Evolutionary conservation across 2,329 filamentous ascomycete genomes (phyloP).

Genomic region (Dothiorella sarmentorum): DNA sequence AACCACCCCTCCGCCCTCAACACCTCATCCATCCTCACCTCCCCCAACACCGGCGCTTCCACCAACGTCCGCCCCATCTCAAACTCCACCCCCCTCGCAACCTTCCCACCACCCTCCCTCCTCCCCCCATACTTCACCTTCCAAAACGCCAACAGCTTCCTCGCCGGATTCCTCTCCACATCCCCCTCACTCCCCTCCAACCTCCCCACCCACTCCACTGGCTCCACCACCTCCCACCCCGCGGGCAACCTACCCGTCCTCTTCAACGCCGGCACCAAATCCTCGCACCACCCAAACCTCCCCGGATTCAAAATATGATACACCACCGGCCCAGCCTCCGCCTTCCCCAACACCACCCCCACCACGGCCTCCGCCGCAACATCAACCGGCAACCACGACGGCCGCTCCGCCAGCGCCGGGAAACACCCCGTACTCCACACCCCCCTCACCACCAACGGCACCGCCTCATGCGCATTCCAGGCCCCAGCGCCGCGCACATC

Average conservation of each 20-base stretch:
- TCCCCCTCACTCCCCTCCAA: slow-evolving; percentile 25
- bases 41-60: neutral
- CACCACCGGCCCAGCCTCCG: slow-evolving; percentile 24
- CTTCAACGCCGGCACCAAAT: slow-evolving; percentile 51
- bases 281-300: slow-evolving; percentile 50
- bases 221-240: slow-evolving; percentile 25
- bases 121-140: slow-evolving; percentile 26
- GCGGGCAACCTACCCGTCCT: slow-evolving; percentile 33
- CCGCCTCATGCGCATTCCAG: slow-evolving; percentile 51
- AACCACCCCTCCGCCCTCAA: neutral
- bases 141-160: slow-evolving; percentile 31
- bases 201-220: slow-evolving; percentile 27
- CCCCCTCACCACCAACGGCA: slow-evolving; percentile 49
- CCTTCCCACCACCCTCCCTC: too few species aligned
- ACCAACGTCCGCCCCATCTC: neutral
- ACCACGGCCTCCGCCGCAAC: slow-evolving; percentile 26
- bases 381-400: slow-evolving; percentile 45
- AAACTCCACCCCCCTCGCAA: neutral
- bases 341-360: neutral
- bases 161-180: slow-evolving; percentile 26
- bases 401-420: slow-evolving; percentile 41
- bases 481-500: slow-evolving; percentile 42
- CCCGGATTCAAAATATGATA: slow-evolving; percentile 53
- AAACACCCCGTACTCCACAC: slow-evolving; percentile 47
- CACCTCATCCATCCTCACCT: neutral